phyloP scores from a whole-genome alignment of 306 rosid species.

The Coriaria nepalensis region DNA sequence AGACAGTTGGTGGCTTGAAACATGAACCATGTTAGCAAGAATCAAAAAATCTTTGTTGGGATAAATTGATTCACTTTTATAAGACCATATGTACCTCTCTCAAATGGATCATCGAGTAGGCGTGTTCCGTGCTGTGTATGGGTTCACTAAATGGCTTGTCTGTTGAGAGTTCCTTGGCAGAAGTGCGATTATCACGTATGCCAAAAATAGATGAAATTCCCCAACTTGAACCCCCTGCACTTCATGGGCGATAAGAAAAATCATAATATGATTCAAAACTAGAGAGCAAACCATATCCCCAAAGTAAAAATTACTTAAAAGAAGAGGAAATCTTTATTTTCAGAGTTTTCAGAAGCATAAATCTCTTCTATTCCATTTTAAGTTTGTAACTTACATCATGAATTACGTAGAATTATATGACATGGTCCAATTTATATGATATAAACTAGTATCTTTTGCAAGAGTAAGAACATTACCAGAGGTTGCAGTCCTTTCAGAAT shows the following conservation, averaged over 20 bases:
- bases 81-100: constrained; percentile 50
- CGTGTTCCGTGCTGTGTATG: constrained; percentile 45
- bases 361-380: too few relatives aligned
- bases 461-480: constrained; percentile 42
- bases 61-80: constrained; percentile 7
- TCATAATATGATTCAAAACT: too few relatives aligned
- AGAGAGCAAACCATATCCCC: too few relatives aligned
- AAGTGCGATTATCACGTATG: constrained; percentile 46
- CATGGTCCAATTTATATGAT: too few relatives aligned
- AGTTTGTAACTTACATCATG: too few relatives aligned
- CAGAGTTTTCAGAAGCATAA: too few relatives aligned
- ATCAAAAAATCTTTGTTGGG: constrained; percentile 6
- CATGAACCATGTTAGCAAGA: constrained; percentile 11
- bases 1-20: constrained; percentile 73
- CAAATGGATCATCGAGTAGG: constrained; percentile 63
- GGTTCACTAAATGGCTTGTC: constrained; percentile 50
- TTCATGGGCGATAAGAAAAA: constrained; percentile 24
- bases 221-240: constrained; percentile 54
- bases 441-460: neutral
- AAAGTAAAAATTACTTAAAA: too few relatives aligned
- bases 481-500: constrained; percentile 46
- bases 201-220: constrained; percentile 95
- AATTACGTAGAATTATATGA: too few relatives aligned
- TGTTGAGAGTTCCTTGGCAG: constrained; percentile 40
- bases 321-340: too few relatives aligned